Base-by-base conservation (phyloP, 23 red algal genomes). In the Agarophyton chilense region DNA sequence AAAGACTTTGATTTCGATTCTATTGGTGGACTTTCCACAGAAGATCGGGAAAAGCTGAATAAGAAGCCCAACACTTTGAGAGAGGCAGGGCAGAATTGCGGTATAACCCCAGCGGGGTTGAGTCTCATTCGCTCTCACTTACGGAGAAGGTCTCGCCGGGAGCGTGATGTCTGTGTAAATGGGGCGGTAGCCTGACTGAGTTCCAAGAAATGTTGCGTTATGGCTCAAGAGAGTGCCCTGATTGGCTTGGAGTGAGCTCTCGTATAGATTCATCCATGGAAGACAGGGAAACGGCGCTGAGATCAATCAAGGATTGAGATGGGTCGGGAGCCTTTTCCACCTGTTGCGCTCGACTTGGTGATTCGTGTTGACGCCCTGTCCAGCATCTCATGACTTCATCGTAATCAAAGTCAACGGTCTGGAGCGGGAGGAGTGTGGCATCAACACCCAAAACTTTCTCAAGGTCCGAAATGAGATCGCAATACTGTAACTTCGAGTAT, bases 11-110 rank as follows among this genome's bases (percentile, higher is more conserved):
- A 92, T 58, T 92, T 77, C 78, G 52, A 43, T 36, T 70, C 64
- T 22, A 50, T 79, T 38, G 18, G 21, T 41, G 87, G 72, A 12
- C 75, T 91, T 77, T 83, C 75, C 13, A 75, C 29, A 31, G 89
- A 84, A 57, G 78, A 83, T 53, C 34, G 52, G 40, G 89, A 92
- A 72, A 83, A 84, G 64, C 54, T 92, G 56, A 54, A 24, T 62
- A 44, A 81, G 44, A 54, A 46, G 33, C 89, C 89, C 9, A 33
- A 38, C 3, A 92, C 38, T 62, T 60, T 92, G 34, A 42, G 89
- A 16, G 79, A 81, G 61, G 87, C 87, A 34, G 68, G 89, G 34
- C 78, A 77, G 40, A 92, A 84, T 79, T 41, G 43, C 17, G 89
- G 89, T 22, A 78, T 92, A 64, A 57, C 89, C 7, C 62, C 78